A percentile compares a stretch with the other conserved stretches of the same genome.
These are phyloP conservation scores for Pyrus communis DNA, from an alignment of 306 rosid species.

Conservation along the genomic window DNA sequence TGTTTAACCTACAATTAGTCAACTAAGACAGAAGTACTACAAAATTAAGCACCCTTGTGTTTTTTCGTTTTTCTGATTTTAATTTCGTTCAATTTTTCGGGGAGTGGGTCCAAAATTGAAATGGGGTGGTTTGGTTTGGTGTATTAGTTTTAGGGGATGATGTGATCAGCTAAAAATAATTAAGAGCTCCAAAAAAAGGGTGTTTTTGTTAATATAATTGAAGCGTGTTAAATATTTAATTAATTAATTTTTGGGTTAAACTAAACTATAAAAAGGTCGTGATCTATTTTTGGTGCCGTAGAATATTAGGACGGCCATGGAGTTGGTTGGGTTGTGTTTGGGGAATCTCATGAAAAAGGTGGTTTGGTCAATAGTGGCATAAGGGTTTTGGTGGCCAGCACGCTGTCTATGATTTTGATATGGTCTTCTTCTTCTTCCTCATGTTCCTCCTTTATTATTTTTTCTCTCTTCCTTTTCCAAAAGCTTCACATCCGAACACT, in stretches of 20 bases:
- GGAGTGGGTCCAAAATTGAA: conserved; percentile 25
- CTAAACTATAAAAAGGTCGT: conserved; percentile 20
- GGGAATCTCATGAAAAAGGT: conserved; percentile 63
- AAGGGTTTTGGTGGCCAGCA: conserved; percentile 61
- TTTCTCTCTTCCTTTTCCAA: conserved; percentile 16
- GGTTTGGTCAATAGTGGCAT: conserved; percentile 37
- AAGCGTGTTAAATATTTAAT: background rate
- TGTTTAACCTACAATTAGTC: conserved; percentile 16
- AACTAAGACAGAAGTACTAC: conserved; percentile 1
- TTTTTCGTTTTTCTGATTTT: no score
- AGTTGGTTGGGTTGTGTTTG: conserved; percentile 32
- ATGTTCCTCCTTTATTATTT: background rate
- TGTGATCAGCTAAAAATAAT: conserved; percentile 11
- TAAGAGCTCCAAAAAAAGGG: background rate
- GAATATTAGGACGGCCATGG: conserved; percentile 75
- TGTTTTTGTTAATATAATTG: background rate
- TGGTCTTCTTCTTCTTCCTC: conserved; percentile 15
- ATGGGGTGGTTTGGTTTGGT: conserved; percentile 44
- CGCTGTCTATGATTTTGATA: conserved; percentile 31
- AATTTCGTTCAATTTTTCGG: background rate
- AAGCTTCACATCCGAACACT: conserved; percentile 7
- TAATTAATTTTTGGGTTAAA: background rate
- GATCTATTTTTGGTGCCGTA: conserved; percentile 36
- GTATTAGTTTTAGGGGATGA: background rate
- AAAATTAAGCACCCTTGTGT: background rate